Evolutionary conservation across 2,329 filamentous ascomycete genomes (phyloP).

Genomic region (Diaporthe sp.): DNA sequence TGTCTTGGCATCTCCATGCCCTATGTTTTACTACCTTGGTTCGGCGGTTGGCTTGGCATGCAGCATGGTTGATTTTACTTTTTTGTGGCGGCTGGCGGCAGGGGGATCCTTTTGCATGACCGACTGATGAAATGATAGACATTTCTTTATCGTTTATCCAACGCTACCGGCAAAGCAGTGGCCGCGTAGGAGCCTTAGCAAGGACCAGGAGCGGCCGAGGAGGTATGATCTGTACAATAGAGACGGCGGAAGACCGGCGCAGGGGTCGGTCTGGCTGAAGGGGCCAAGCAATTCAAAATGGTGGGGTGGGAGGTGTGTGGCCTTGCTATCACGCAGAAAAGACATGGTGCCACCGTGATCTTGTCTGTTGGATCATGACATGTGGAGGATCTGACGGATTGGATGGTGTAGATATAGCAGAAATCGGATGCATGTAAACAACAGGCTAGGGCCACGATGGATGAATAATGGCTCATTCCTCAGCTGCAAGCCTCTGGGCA

Average conservation of each 20-base stretch:
- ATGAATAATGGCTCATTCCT: not conserved
- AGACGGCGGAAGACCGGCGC: conserved; percentile 15
- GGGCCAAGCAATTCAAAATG: conserved; percentile 9
- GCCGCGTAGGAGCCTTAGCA: conserved; percentile 16
- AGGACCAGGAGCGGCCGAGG: conserved; percentile 4
- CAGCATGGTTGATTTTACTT: conserved; percentile 35
- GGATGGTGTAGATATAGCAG: conserved; percentile 34
- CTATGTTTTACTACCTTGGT: conserved; percentile 31
- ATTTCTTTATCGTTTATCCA: conserved; percentile 25
- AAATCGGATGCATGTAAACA: conserved; percentile 30
- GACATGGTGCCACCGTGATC: conserved; percentile 21
- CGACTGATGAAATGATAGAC: conserved; percentile 37
- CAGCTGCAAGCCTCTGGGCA: not conserved
- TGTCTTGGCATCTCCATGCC: conserved; percentile 17
- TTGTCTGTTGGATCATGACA: conserved; percentile 22
- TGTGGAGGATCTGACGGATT: conserved; percentile 10
- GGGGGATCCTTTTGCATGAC: conserved; percentile 36
- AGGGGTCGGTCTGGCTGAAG: conserved; percentile 21
- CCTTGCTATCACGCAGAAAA: conserved; percentile 20
- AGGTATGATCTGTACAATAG: conserved; percentile 34
- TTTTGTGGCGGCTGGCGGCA: conserved; percentile 18
- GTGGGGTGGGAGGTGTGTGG: not conserved
- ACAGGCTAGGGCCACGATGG: not conserved
- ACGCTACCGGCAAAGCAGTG: conserved; percentile 25
- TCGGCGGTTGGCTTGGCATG: conserved; percentile 37